Evolutionary conservation across 805 yeast genomes (phyloP), one percentile per base, ranked within the genome.

Genomic region (Sugiyamaella valdiviana): DNA sequence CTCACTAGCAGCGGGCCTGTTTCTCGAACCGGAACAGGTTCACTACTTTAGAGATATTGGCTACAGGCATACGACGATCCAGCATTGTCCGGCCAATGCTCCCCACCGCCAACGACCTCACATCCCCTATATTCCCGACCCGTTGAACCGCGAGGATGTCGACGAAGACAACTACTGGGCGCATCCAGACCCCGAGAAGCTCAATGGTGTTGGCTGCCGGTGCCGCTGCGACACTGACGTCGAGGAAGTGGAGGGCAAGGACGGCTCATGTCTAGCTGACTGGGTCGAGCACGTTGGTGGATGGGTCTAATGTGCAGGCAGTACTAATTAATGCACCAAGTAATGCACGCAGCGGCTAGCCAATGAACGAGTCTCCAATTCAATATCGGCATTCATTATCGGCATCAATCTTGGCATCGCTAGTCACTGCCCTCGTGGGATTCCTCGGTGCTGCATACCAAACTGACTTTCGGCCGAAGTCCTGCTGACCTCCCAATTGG

Each of bases 1-100:
- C 63, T 83, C 96, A 0, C 66, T 93, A 19, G 98, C 95, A 0
- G 78, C 85, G 4, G 91, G 88, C 0, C 73, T 93, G 76, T 72
- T 85, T 58, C 68, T 90, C 38, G 74, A 83, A 50, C 64, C 81
- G 2, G 69, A 76, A 1, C 86, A 90, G 49, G 70, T 91, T 7
- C 97, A 91, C 66, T 91, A 89, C 66, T 91, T 91, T 68, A 71
- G 96, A 53, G 97, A 91, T 61, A 82, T 91, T 55, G 98, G 98
- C 0, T 91, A 90, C 66, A 73, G 78, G 49, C 97, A 91, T 63
- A 77, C 91, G 0, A 77, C 83, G 0, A 69, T 89, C 46, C 82
- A 77, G 37, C 97, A 90, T 65, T 90, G 97, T 70, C 96, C 97
- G 0, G 66, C 67, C 9, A 83, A 83, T 59, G 73, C 85, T 0